These are phyloP conservation scores for Begonia peltatifolia DNA, from an alignment of 306 rosid species.

Conservation along the genomic window DNA sequence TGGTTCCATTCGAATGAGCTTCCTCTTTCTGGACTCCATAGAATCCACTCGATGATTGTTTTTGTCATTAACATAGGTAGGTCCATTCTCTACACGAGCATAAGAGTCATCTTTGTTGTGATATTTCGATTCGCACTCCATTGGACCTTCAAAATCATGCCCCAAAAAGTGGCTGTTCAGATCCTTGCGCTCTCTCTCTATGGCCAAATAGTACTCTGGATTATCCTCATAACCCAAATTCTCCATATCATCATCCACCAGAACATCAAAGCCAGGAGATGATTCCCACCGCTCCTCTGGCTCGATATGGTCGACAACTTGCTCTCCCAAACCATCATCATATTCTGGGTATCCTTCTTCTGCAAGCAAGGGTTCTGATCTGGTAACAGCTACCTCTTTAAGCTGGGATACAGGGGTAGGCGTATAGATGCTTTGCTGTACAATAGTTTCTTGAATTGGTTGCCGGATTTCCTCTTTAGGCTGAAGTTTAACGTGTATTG, in stretches of 20 bases:
- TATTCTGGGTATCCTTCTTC: constrained; percentile 29
- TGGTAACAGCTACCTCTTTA: constrained; percentile 24
- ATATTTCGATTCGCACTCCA: constrained; percentile 26
- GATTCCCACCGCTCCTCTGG: constrained; percentile 80
- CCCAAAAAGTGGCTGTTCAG: constrained; percentile 23
- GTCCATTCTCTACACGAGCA: constrained; percentile 22
- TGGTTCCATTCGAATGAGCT: constrained; percentile 25
- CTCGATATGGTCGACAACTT: constrained; percentile 41
- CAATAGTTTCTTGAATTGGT: constrained; percentile 15
- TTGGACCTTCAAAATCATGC: constrained; percentile 26
- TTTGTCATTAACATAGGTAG: constrained; percentile 19
- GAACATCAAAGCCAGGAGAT: constrained; percentile 99
- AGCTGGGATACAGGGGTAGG: constrained; percentile 21
- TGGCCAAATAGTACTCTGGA: constrained; percentile 30
- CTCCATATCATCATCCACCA: constrained; percentile 82
- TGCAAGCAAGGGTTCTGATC: constrained; percentile 22
- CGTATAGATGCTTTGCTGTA: constrained; percentile 13
- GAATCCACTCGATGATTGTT: constrained; percentile 17
- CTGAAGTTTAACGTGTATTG: constrained; percentile 12
- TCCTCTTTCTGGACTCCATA: constrained; percentile 36
- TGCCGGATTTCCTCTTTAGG: constrained; percentile 21
- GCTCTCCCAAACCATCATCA: constrained; percentile 56
- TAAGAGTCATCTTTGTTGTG: constrained; percentile 25
- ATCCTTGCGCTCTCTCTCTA: constrained; percentile 25
- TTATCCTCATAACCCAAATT: constrained; percentile 56